A percentile compares a stretch with the other conserved stretches of the same genome.
Conservation (phyloP, 2,329 filamentous ascomycete genomes). For the Pseudogymnoascus destructans region DNA sequence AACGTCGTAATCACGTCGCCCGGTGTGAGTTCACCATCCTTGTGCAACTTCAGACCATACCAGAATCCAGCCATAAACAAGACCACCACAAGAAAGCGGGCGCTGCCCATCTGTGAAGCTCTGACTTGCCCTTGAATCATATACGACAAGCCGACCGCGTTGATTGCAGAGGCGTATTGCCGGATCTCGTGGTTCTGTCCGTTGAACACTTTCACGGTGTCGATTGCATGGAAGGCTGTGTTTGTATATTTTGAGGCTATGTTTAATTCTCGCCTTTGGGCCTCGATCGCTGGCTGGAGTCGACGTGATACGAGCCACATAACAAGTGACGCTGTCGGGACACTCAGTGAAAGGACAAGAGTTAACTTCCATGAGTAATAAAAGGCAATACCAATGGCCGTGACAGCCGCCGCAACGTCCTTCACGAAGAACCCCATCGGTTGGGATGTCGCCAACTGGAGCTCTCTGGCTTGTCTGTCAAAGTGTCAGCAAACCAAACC, state of each 20-base stretch:
- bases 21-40: slow-evolving; percentile 36
- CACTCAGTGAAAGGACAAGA: slow-evolving; percentile 59
- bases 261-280: slow-evolving; percentile 54
- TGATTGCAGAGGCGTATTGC: slow-evolving; percentile 48
- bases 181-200: slow-evolving; percentile 56
- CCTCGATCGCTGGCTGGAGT: slow-evolving; percentile 52
- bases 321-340: slow-evolving; percentile 52
- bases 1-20: slow-evolving; percentile 72
- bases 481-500: slow-evolving; percentile 17
- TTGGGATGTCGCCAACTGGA: slow-evolving; percentile 69
- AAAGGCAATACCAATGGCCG: slow-evolving; percentile 59
- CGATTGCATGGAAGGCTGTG: slow-evolving; percentile 60
- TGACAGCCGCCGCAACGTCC: slow-evolving; percentile 49
- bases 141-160: slow-evolving; percentile 48
- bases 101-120: slow-evolving; percentile 58
- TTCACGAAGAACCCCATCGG: slow-evolving; percentile 59
- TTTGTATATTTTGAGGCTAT: slow-evolving; percentile 59
- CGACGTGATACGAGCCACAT: slow-evolving; percentile 46
- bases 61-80: slow-evolving; percentile 87
- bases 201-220: slow-evolving; percentile 78
- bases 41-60: slow-evolving; percentile 64
- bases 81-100: slow-evolving; percentile 59
- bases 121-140: slow-evolving; percentile 54
- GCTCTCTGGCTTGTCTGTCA: slow-evolving; percentile 61
- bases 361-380: slow-evolving; percentile 76